phyloP scores from a whole-genome alignment of 805 yeast genomes.

The Pichia eremophila region DNA sequence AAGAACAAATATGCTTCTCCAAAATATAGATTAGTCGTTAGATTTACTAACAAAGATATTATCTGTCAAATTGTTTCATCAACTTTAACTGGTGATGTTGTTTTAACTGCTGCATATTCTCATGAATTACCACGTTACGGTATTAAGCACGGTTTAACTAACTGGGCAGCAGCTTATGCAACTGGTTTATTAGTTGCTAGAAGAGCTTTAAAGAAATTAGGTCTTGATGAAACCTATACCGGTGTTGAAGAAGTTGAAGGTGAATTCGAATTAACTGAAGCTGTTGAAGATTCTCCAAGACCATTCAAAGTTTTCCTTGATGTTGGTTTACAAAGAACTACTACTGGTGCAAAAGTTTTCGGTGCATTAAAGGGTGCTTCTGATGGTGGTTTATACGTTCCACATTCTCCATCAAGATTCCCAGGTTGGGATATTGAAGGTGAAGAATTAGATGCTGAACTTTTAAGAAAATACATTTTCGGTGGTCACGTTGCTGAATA shows the following conservation, averaged over 20 bases:
- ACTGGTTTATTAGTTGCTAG: conserved; percentile 97
- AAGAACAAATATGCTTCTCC: conserved; percentile 99
- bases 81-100: conserved; percentile 93
- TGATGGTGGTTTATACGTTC: conserved; percentile 98
- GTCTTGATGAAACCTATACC: conserved; percentile 93
- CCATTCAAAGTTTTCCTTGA: conserved; percentile 99
- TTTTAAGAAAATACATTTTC: conserved; percentile 96
- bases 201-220: conserved; percentile 96
- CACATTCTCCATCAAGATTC: conserved; percentile 99
- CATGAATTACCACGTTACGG: conserved; percentile 98
- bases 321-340: conserved; percentile 99
- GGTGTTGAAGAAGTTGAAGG: conserved; percentile 99
- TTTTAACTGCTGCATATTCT: conserved; percentile 95
- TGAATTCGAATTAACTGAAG: conserved; percentile 97
- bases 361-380: conserved; percentile 99
- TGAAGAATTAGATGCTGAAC: conserved; percentile 96
- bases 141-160: conserved; percentile 95
- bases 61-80: conserved; percentile 96
- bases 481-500: conserved; percentile 99
- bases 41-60: conserved; percentile 99
- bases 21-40: conserved; percentile 98
- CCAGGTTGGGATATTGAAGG: conserved; percentile 99
- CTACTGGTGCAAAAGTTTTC: conserved; percentile 99
- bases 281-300: conserved; percentile 98
- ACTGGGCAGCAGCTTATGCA: conserved; percentile 99